These are phyloP conservation scores for Penicillium coffeae DNA, from an alignment of 495 filamentous ascomycete species.

Conservation along the genomic window DNA sequence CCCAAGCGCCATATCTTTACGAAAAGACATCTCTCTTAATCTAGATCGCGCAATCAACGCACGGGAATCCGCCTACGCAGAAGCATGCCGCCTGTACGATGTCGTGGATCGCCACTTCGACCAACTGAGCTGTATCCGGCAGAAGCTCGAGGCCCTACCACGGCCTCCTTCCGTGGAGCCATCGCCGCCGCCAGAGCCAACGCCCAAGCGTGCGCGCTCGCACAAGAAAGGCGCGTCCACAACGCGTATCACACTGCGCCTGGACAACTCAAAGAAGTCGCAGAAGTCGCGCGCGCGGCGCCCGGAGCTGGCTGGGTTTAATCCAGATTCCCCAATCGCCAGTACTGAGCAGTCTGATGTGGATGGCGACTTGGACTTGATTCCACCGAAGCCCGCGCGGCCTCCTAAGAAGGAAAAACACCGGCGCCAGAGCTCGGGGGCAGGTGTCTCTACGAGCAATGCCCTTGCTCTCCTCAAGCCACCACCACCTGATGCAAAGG, in stretches of 20 bases:
- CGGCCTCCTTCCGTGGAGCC: slow-evolving; percentile 68
- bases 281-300: slow-evolving; percentile 39
- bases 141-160: slow-evolving; percentile 75
- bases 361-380: slow-evolving; percentile 22
- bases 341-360: slow-evolving; percentile 47
- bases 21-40: slow-evolving; percentile 69
- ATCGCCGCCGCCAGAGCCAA: slow-evolving; percentile 49
- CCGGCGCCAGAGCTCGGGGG: slow-evolving; percentile 43
- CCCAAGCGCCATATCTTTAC: slow-evolving; percentile 56
- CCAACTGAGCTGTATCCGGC: slow-evolving; percentile 69
- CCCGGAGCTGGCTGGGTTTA: slow-evolving; percentile 32
- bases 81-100: slow-evolving; percentile 77
- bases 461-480: slow-evolving; percentile 72
- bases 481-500: slow-evolving; percentile 69
- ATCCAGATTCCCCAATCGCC: slow-evolving; percentile 42
- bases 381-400: slow-evolving; percentile 11
- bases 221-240: slow-evolving; percentile 38
- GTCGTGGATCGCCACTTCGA: slow-evolving; percentile 73
- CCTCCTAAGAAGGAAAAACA: slow-evolving; percentile 41
- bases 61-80: slow-evolving; percentile 73
- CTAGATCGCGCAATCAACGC: slow-evolving; percentile 71
- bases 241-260: slow-evolving; percentile 60
- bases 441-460: slow-evolving; percentile 73
- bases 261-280: slow-evolving; percentile 43
- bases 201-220: slow-evolving; percentile 50